Conservation (phyloP, 768 basidiomycete species). For the Pholiota microspora region DNA sequence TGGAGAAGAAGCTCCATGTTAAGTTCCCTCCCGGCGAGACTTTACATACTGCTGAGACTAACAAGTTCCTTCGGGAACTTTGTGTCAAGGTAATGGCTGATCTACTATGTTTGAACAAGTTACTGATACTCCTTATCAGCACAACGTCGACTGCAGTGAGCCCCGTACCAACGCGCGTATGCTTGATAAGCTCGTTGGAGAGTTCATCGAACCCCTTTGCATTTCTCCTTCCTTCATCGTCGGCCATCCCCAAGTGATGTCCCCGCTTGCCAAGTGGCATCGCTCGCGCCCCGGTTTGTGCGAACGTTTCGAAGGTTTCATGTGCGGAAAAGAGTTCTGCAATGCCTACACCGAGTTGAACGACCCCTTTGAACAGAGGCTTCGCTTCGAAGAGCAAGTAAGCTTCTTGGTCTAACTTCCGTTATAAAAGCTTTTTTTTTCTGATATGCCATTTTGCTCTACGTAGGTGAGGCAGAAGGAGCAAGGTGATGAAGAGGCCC, state of each 20-base stretch:
- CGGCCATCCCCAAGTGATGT: constrained; percentile 99
- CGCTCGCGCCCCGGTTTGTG: constrained; percentile 95
- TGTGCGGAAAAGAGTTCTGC: constrained; percentile 98
- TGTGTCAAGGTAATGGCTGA: constrained; percentile 67
- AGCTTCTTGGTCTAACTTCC: constrained; percentile 5
- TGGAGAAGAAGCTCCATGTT: constrained; percentile 90
- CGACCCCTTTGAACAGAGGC: constrained; percentile 94
- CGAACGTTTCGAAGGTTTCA: constrained; percentile 98
- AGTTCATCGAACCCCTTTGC: constrained; percentile 96
- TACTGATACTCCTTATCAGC: constrained; percentile 39
- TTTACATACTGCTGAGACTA: constrained; percentile 83
- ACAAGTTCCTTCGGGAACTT: constrained; percentile 82
- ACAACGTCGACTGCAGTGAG: constrained; percentile 95
- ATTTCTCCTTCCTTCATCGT: constrained; percentile 97
- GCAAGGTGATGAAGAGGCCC: constrained; percentile 96
- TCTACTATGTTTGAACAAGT: too few species aligned
- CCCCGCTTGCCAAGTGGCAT: constrained; percentile 97
- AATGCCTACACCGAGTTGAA: constrained; percentile 99
- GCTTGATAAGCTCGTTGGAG: constrained; percentile 98
- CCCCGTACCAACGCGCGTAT: constrained; percentile 93
- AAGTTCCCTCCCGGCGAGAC: constrained; percentile 93
- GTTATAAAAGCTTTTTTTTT: neutral
- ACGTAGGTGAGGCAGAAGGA: constrained; percentile 87
- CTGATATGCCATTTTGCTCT: neutral
- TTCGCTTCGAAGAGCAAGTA: constrained; percentile 94